Base-by-base conservation (phyloP, 163 green algal species). In the Chloroidium sp. region DNA sequence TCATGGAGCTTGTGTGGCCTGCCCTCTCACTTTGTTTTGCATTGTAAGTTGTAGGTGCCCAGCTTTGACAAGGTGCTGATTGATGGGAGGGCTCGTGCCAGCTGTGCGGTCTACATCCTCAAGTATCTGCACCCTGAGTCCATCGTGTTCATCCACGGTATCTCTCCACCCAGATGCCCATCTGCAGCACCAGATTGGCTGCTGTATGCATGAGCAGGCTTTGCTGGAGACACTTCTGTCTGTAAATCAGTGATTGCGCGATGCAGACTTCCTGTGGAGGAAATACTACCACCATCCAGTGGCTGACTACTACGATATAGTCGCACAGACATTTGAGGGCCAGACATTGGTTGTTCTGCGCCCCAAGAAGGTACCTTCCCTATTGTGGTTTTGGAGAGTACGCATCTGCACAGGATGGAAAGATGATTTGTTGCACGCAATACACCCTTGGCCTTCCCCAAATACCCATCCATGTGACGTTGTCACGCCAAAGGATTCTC, bases 51-150 rank as follows among this genome's bases (percentile, higher is more conserved):
- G 14, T 13, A 59, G 8, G 61, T 80, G 1, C 8, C 59, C 1
- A 72, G 3, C 10, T 80, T 80, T 74, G 76, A 80, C 76, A 58
- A 61, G 14, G 62, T 80, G 12, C n/a, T 80, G 76, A 57, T 80
- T 4, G 76, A 80, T n/a, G 76, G 76, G 13, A 14, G 76, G 3
- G 76, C 76, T 3, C 61, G 76, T 1, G 76, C 76, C 2, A 8
- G 2, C 62, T 80, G 76, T 59, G 62, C 76, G 14, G 62, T 74
- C 61, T 74, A 80, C n/a, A n/a, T 80, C 2, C 61, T 80, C 59
- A 67, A 67, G 60, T 80, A 74, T 72, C 62, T 80, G 62, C 59
- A 67, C 1, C 61, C 61, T 2, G 62, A 80, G 1, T 67, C 76
- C 1, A 8, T 75, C 1, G 62, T 80, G 2, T 80, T 80, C 62